Evolutionary conservation across 2,329 filamentous ascomycete species (phyloP).

Genomic region (Byssothecium circinans): DNA sequence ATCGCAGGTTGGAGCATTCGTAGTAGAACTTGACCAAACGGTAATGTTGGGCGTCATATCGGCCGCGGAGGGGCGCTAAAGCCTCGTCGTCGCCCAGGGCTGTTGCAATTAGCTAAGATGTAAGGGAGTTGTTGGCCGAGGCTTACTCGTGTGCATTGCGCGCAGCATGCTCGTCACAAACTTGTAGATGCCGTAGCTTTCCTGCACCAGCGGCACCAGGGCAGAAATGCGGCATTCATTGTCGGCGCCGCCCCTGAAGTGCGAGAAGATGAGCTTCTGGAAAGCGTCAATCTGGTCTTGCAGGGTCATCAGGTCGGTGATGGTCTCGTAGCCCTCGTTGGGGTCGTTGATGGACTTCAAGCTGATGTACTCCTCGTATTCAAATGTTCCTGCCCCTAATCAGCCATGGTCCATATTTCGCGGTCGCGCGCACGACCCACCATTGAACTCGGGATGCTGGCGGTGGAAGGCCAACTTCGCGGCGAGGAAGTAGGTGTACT

Average conservation of each 20-base stretch:
- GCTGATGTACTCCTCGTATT: conserved; percentile 98
- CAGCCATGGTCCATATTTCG: conserved; percentile 11
- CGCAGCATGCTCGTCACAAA: conserved; percentile 99
- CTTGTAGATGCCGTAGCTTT: conserved; percentile 99
- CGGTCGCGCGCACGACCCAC: conserved; percentile 44
- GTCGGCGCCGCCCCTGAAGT: conserved; percentile 87
- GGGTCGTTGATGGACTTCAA: conserved; percentile 98
- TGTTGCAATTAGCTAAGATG: conserved; percentile 34
- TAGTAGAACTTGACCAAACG: conserved; percentile 98
- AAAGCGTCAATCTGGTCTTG: conserved; percentile 99
- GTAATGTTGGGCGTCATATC: conserved; percentile 96
- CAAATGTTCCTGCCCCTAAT: conserved; percentile 68
- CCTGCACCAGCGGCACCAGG: conserved; percentile 88
- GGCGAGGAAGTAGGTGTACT: conserved; percentile 95
- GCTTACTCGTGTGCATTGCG: conserved; percentile 91
- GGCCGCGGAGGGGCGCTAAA: conserved; percentile 79
- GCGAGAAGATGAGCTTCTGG: conserved; percentile 97
- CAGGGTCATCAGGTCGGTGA: conserved; percentile 91
- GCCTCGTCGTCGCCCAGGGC: conserved; percentile 93
- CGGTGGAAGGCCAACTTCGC: conserved; percentile 96
- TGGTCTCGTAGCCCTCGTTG: conserved; percentile 95
- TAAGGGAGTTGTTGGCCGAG: not conserved
- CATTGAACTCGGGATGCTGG: conserved; percentile 97
- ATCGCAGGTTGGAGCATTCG: conserved; percentile 96
- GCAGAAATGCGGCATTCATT: conserved; percentile 97